Evolutionary conservation across 495 filamentous ascomycete genomes (phyloP).

Genomic region (Penicillium turbatum): DNA sequence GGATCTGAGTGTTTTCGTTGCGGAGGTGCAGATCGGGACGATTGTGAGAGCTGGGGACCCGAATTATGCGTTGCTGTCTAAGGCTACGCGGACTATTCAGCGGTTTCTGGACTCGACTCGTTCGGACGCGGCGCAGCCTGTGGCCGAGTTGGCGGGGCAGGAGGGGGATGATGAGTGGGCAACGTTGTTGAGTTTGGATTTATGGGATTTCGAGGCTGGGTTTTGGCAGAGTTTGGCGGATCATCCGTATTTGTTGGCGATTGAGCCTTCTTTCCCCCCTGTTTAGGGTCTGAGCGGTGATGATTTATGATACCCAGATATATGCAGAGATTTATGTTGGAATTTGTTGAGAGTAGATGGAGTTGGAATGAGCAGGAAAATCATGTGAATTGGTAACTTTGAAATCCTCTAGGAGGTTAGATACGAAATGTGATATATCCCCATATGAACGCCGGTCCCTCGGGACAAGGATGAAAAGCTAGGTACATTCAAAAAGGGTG

Average conservation of each 20-base stretch:
- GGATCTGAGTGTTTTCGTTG: slow-evolving; percentile 37
- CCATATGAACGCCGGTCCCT: slow-evolving; percentile 7
- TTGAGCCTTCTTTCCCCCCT: slow-evolving; percentile 22
- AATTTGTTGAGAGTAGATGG: background rate
- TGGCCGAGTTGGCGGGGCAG: slow-evolving; percentile 6
- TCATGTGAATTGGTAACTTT: background rate
- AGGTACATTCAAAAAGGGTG: slow-evolving; percentile 3
- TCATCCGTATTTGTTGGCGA: slow-evolving; percentile 27
- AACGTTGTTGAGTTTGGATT: slow-evolving; percentile 26
- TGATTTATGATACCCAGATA: slow-evolving; percentile 1
- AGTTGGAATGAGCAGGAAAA: background rate
- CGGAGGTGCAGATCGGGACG: slow-evolving; percentile 35
- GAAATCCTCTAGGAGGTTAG: background rate
- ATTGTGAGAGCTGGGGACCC: slow-evolving; percentile 33
- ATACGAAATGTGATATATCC: slow-evolving; percentile 9
- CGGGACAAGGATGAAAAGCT: slow-evolving; percentile 6
- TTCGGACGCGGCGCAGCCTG: slow-evolving; percentile 13
- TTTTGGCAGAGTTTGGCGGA: slow-evolving; percentile 34
- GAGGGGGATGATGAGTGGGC: slow-evolving; percentile 28
- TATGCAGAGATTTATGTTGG: background rate
- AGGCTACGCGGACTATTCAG: slow-evolving; percentile 31
- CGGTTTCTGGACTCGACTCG: slow-evolving; percentile 30
- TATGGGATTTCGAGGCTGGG: slow-evolving; percentile 32
- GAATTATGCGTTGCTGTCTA: slow-evolving; percentile 31
- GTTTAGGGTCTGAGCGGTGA: slow-evolving; percentile 1